Percentiles rank a stretch among this genome's conserved stretches.
These are phyloP conservation scores for Elsinoe perseae DNA, from an alignment of 2,329 filamentous ascomycete genomes.

Conservation along the genomic window DNA sequence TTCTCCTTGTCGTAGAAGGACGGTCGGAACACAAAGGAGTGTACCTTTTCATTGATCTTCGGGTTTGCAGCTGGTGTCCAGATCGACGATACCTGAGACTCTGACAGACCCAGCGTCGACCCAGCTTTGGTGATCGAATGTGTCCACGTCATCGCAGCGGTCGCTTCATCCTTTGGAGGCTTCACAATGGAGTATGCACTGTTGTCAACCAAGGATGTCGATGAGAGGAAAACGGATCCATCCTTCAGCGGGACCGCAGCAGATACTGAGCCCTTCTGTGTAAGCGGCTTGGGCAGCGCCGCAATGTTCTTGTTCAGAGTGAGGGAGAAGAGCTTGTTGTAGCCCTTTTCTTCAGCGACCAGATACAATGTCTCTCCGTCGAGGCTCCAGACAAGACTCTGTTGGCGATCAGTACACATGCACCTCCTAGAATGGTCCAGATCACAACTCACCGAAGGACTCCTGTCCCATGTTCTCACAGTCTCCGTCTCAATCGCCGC, in stretches of 20 bases:
- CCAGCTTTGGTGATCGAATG: constrained; percentile 57
- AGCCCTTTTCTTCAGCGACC: constrained; percentile 63
- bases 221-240: constrained; percentile 54
- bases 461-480: constrained; percentile 58
- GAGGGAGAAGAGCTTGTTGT: constrained; percentile 54
- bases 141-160: constrained; percentile 26
- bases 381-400: constrained; percentile 41
- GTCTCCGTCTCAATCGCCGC: constrained; percentile 48
- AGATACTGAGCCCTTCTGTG: constrained; percentile 47
- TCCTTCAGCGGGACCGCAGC: constrained; percentile 47
- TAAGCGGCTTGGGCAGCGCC: constrained; percentile 42
- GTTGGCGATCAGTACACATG: constrained; percentile 2
- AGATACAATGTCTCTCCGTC: constrained; percentile 59
- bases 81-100: constrained; percentile 57
- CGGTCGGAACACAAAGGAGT: constrained; percentile 60
- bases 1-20: constrained; percentile 57
- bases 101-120: constrained; percentile 57
- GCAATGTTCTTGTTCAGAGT: constrained; percentile 35
- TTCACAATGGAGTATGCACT: constrained; percentile 59
- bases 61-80: constrained; percentile 58
- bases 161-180: constrained; percentile 30
- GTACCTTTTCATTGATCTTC: constrained; percentile 49
- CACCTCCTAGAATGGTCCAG: neutral
- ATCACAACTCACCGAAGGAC: constrained; percentile 41
- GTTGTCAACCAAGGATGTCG: constrained; percentile 64